Evolutionary conservation across 352 stramenopile genomes (phyloP), one percentile per base, ranked within the genome.

Genomic region (Globisporangium recalcitrans): DNA sequence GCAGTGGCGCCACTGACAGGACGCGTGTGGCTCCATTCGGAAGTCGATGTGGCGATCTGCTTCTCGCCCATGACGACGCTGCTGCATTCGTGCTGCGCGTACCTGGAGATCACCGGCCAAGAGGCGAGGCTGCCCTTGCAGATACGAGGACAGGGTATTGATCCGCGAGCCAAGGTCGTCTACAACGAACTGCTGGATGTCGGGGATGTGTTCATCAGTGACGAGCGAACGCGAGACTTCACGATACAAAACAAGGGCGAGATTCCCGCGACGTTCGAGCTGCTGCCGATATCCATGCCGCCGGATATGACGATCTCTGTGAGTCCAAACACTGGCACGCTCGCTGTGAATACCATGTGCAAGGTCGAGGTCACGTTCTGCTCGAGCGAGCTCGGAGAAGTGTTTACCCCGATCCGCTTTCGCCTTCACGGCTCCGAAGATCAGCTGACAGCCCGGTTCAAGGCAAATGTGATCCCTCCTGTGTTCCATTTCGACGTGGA

Each of bases 131-230:
- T 98, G 3, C 90, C 93, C 4, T 72, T 98, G 0, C 85, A 94
- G 60, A 83, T 98, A 6, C 77, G 78, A 16, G 94, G 88, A 11
- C 73, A 88, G 34, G 95, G 94, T 3, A 98, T 98, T 42, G 95
- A 94, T 9, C 95, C 93, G 6, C 90, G 97, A 55, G 94, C 85
- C 3, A 91, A 93, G 55, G 78, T 98, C 32, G 86, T 96, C 32
- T 98, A 96, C 69, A 95, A 98, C 58, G 88, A 95, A 63, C 69
- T 97, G 10, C 65, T 98, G 40, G 93, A 98, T 63, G 92, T 98
- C 61, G 95, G 95, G 4, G 94, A 98, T 51, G 84, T 98, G 11
- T 98, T 97, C 56, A 95, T 98, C 60, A 97, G 83, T 47, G 88
- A 93, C 42, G 71, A 84, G 58, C 84, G 93, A 47, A 86, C 72